Base-by-base conservation (phyloP, 1,139 yeast genomes). In the Suhomyces kunorum region DNA sequence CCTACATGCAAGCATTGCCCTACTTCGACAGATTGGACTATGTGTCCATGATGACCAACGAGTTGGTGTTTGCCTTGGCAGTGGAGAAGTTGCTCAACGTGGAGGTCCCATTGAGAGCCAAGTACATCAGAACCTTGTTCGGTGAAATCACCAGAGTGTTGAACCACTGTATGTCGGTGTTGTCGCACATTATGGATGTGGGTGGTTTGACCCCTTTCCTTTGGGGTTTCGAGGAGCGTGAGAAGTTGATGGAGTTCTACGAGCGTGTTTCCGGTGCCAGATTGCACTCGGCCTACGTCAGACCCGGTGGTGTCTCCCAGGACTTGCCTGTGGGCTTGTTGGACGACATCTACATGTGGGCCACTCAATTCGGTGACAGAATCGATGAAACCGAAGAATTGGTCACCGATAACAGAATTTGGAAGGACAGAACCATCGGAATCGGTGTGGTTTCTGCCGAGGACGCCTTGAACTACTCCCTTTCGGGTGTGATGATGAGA, bases 191-290 rank as follows among this genome's bases (percentile, higher is more conserved):
- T 57, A 87, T 87, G 95, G 96, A 87, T 73, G 95, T 87, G 42
- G 96, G 96, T 71, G 95, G 95, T 23, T 76, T 87, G 64, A 87
- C 96, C 32, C 96, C 96, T 39, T 87, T 87, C 76, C 72, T 87
- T 64, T 87, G 96, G 96, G 95, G 95, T 48, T 85, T 87, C 65
- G 96, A 87, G 71, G 96, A 87, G 66, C 81, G 96, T 66, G 96
- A 87, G 66, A 87, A 87, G 68, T 76, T 87, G 60, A 87, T 87
- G 95, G 96, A 87, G 65, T 87, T 87, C 61, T 87, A 87, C 64
- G 96, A 87, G 69, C 81, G 95, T 61, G 95, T 87, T 27, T 80
- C 88, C 27, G 96, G 96, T 51, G 95, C 96, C 25, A 81, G 96
- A 68, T 76, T 87, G 62, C 96, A 87, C 68, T 74, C 88, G 34